A percentile compares a stretch with the other conserved stretches of the same genome.
phyloP scores from a whole-genome alignment of 192 early-diverging fungal species.

The Coemansia sp. region DNA sequence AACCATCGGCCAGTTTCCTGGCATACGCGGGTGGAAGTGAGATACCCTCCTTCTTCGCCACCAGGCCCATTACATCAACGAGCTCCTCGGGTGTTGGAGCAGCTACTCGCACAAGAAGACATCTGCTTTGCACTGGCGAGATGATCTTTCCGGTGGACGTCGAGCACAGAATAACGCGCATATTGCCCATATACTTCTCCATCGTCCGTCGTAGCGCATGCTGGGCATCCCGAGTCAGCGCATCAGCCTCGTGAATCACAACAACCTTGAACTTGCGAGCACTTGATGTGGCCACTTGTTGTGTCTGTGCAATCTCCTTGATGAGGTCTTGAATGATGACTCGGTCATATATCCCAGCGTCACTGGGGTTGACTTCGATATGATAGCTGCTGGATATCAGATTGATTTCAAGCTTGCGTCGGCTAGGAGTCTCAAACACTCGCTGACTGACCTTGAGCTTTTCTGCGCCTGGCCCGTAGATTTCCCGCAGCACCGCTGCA shows the following conservation, averaged over 20 bases:
- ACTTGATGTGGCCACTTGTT: constrained; percentile 79
- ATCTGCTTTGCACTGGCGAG: constrained; percentile 87
- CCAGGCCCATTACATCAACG: constrained; percentile 62
- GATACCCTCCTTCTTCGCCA: constrained; percentile 82
- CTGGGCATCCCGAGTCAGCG: constrained; percentile 87
- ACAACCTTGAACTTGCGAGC: constrained; percentile 91
- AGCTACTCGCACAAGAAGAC: constrained; percentile 83
- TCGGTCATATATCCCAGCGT: constrained; percentile 94
- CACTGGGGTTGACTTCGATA: constrained; percentile 94
- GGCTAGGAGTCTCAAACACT: constrained; percentile 79
- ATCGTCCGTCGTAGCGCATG: constrained; percentile 96
- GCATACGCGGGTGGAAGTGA: constrained; percentile 64
- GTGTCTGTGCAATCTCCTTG: constrained; percentile 96
- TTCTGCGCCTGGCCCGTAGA: constrained; percentile 89
- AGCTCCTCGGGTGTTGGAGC: constrained; percentile 78
- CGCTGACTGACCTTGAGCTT: constrained; percentile 93
- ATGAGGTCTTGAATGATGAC: constrained; percentile 92
- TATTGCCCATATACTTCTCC: constrained; percentile 96
- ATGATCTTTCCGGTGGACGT: constrained; percentile 90
- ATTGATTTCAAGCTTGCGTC: constrained; percentile 82
- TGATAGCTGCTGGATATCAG: constrained; percentile 94
- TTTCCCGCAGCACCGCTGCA: constrained; percentile 76
- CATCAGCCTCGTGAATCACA: constrained; percentile 92
- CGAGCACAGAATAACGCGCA: constrained; percentile 91
- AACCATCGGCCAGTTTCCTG: constrained; percentile 63